Base-by-base conservation (phyloP, 108 stramenopile species). In the Nannochloropsis gaditana region DNA sequence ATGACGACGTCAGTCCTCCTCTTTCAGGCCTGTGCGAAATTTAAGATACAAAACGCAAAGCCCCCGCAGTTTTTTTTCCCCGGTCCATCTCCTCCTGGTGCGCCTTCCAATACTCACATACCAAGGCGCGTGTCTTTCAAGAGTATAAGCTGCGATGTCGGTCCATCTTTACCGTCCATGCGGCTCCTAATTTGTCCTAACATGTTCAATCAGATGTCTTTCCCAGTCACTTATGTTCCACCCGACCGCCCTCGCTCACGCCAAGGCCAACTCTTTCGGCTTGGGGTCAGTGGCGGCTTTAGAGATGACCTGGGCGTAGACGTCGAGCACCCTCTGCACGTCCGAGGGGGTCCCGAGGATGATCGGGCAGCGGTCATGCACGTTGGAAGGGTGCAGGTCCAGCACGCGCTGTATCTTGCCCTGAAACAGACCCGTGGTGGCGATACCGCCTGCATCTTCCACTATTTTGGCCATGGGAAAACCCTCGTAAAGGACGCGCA, bases 401-500 rank as follows among this genome's bases (percentile, higher is more conserved):
- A 96, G 84, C n/a, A 99, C 95, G 59, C 95, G 91, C 83, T 91
- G 93, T 83, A 97, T 93, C 83, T 94, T 94, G 4, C 90, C 96
- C 80, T 96, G 87, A 85, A 98, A 97, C 89, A 95, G 91, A 82
- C 97, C 99, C 43, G 97, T 96, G 42, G 95, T 95, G 42, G 97
- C 96, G 83, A 94, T 93, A 45, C 99, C 99, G 82, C 97, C 97
- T 84, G 97, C 97, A 89, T 97, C 93, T 89, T 99, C 97, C 47
- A 98, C 95, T 87, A 98, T 96, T 87, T 97, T 92, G 31, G 99
- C 96, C 99, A 99, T 99, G 44, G 99, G 99, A 92, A 98, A 96
- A 83, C 96, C 97, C 92, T 98, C 99, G 90, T 99, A 99, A 11
- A 99, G 94, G 84, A 97, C 93, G 85, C 97, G 95, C 82, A 92